A percentile compares a stretch with the other conserved stretches of the same genome.
Conservation (phyloP, 208 protist species). For the Acanthamoeba healyi region DNA sequence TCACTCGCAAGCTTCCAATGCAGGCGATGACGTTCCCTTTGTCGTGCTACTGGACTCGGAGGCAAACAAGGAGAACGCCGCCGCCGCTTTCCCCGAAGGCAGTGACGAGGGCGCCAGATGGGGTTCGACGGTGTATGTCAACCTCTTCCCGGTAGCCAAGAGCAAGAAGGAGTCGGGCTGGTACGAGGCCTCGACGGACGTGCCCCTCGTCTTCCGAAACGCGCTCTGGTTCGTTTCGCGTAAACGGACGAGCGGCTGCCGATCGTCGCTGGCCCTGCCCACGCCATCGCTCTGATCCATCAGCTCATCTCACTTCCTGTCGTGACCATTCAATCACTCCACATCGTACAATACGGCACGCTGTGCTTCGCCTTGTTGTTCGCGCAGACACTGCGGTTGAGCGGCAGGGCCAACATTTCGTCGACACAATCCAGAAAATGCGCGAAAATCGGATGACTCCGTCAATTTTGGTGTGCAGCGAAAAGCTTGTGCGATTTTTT, state of each 20-base stretch:
- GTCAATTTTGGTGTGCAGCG: too few species aligned
- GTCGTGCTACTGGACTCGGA: conserved; percentile 18
- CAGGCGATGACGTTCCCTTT: conserved; percentile 22
- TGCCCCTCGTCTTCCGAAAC: neutral
- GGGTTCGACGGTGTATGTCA: conserved; percentile 40
- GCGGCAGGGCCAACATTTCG: too few species aligned
- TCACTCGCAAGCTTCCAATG: neutral
- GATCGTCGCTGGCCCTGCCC: neutral
- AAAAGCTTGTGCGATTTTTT: too few species aligned
- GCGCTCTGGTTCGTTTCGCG: neutral
- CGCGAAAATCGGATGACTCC: too few species aligned
- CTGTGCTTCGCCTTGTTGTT: too few species aligned
- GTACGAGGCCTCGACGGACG: conserved; percentile 28
- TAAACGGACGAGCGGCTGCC: neutral
- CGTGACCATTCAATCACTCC: too few species aligned
- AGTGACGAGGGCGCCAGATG: neutral
- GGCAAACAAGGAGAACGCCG: neutral
- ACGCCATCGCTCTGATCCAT: neutral
- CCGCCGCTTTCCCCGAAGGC: neutral
- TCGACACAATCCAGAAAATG: too few species aligned
- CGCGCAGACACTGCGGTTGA: too few species aligned
- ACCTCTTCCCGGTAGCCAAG: conserved; percentile 34
- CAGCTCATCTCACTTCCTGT: too few species aligned
- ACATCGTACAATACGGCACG: too few species aligned
- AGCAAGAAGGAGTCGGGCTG: conserved; percentile 58